These are phyloP conservation scores for Monosporozyma aquatica DNA, from an alignment of 805 yeast species.

Conservation along the genomic window DNA sequence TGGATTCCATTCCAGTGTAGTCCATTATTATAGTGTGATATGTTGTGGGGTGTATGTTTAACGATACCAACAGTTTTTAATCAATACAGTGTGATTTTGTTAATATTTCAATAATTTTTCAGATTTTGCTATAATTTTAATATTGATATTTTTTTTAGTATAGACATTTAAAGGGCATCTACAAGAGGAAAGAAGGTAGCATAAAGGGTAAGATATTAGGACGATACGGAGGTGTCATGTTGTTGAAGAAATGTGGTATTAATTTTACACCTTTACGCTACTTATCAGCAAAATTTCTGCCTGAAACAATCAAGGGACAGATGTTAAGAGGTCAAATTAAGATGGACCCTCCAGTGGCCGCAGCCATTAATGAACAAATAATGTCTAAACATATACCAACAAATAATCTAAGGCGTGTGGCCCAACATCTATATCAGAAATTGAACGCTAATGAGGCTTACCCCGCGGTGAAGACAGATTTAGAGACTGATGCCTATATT, in stretches of 20 bases:
- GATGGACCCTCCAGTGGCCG: constrained; percentile 49
- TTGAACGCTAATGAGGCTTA: constrained; percentile 49
- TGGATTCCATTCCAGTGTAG: too few species aligned
- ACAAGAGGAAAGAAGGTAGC: neutral
- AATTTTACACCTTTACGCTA: constrained; percentile 2
- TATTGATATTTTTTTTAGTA: too few species aligned
- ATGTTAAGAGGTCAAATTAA: constrained; percentile 40
- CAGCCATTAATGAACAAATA: constrained; percentile 56
- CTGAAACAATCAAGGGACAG: constrained; percentile 48
- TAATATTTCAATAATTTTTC: too few species aligned
- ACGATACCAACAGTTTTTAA: too few species aligned
- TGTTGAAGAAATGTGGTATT: neutral
- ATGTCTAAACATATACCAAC: constrained; percentile 53
- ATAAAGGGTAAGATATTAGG: neutral
- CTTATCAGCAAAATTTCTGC: constrained; percentile 38
- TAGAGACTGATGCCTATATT: constrained; percentile 70
- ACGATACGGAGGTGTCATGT: too few species aligned
- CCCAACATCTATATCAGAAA: constrained; percentile 44
- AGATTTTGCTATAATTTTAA: too few species aligned
- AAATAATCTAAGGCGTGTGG: constrained; percentile 51
- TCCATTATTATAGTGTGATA: too few species aligned
- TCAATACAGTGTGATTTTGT: too few species aligned
- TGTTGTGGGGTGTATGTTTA: too few species aligned
- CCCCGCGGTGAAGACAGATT: constrained; percentile 34
- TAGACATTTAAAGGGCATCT: too few species aligned